Base-by-base conservation (phyloP, 2,329 filamentous ascomycete species). In the Arthroderma sp. region DNA sequence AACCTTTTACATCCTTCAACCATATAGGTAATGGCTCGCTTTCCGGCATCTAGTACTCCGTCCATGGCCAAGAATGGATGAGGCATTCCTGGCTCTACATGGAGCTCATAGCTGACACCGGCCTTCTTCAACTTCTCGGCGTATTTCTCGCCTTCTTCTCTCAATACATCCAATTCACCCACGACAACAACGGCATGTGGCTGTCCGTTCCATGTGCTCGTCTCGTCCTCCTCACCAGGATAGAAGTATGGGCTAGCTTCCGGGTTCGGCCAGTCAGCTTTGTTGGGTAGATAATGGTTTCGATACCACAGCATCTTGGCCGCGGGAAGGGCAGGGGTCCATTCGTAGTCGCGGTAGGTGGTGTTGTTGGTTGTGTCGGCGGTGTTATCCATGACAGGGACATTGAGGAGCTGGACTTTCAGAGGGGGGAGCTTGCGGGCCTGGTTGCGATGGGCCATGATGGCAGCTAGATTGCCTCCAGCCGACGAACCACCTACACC, bases 261-360 rank as follows among this genome's bases (percentile, higher is more conserved):
- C 0, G 71, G 69, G 31, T 74, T 61, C 2, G 54, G 52, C 66
- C 72, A 69, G 43, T 69, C 65, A 1, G 53, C 54, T 27, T 62
- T 45, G 36, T 71, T 59, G 0, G 74, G 73, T 1, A 79, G 64
- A 57, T 78, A 78, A 54, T 75, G 71, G 11, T 66, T 54, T n/a
- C 75, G 64, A 53, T 75, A 79, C 75, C 75, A 78, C 40, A 74
- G 55, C 75, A 78, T 78, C 57, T 78, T 77, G 3, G 61, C 60
- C 0, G 73, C 72, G 0, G 74, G 70, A 1, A 78, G 62, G 0
- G 73, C 71, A 0, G 73, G 68, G 0, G 68, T 66, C 52, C 69
- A 62, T 51, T 75, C 62, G 53, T 73, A 74, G 38, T 68, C 65
- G 10, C 57, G 62, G 65, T 71, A 79, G 3, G 71, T 70, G 1